Base-by-base conservation (phyloP, 352 stramenopile species). In the Phytophthora cactorum region DNA sequence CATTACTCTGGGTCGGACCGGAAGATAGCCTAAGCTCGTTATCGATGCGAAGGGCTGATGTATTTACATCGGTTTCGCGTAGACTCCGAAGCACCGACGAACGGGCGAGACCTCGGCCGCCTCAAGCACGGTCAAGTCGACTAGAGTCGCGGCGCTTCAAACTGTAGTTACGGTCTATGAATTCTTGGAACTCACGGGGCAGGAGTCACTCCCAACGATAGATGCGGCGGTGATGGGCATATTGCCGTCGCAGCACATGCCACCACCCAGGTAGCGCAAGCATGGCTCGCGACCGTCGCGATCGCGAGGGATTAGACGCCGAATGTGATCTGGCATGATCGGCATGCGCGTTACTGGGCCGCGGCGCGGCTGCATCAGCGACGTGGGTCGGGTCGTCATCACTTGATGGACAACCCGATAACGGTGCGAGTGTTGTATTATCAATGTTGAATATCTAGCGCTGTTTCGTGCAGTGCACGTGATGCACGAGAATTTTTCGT, bases 201-300 rank as follows among this genome's bases (percentile, higher is more conserved):
- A n/a, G n/a, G n/a, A n/a, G n/a, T 36, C 1, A 28, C 1, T 29
- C 6, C 44, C 45, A 63, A 7, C 14, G 43, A 27, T 58, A 44
- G 15, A 43, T 58, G 11, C 60, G 52, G 2, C n/a, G 34, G 3
- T 58, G 45, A 9, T 68, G 25, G 2, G 52, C 45, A 32, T 28
- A 68, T 0, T n/a, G 10, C 9, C 52, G 12, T 44, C 52, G 14
- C 61, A 61, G 10, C 41, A 59, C 59, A 66, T 66, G 4, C 50
- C 50, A 9, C 59, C 50, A 5, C 10, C 50, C 0, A 57, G 14
- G 44, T 57, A 57, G 4, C 59, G 44, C 7, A 66, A 51, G 44
- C 52, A 57, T 1, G 43, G 52, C 15, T 68, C 60, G n/a, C 60
- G 41, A 11, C 9, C 43, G 15, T 61, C 43, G 1, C 1, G 2